Evolutionary conservation across 1,284 basidiomycete genomes (phyloP).

Genomic region (Trichosporon coremiiforme): DNA sequence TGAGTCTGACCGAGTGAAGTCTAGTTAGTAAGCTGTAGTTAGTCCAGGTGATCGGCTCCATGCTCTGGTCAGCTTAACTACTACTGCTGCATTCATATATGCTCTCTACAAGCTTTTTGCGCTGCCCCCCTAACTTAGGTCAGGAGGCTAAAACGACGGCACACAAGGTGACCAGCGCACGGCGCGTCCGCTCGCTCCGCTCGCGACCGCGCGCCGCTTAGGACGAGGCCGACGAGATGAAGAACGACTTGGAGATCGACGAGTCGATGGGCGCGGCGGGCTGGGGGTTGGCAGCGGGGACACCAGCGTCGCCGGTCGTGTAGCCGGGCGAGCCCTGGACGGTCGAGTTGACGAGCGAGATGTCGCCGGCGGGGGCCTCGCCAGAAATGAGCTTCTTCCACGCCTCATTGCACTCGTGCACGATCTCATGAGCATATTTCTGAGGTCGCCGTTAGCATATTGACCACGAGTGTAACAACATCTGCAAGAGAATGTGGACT

Average conservation of each 20-base stretch:
- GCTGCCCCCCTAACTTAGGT: neutral
- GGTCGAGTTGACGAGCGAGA: slow-evolving; percentile 70
- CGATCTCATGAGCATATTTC: slow-evolving; percentile 97
- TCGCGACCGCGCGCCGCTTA: slow-evolving; percentile 27
- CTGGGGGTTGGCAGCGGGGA: slow-evolving; percentile 79
- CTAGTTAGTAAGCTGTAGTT: neutral
- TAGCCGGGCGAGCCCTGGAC: slow-evolving; percentile 74
- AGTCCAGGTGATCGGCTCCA: no score
- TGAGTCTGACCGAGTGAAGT: slow-evolving; percentile 43
- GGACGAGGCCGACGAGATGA: slow-evolving; percentile 70
- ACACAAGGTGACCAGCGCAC: neutral
- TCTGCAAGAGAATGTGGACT: neutral
- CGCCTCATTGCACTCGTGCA: slow-evolving; percentile 98
- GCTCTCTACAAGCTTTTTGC: slow-evolving; percentile 14
- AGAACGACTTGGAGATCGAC: slow-evolving; percentile 67
- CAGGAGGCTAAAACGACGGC: neutral
- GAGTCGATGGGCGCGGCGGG: slow-evolving; percentile 84
- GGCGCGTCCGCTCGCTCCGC: neutral
- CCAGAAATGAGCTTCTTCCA: slow-evolving; percentile 93
- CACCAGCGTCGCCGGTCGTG: slow-evolving; percentile 64
- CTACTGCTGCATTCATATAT: slow-evolving; percentile 16
- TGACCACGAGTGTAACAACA: neutral
- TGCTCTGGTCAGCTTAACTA: neutral
- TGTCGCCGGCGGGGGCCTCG: slow-evolving; percentile 67
- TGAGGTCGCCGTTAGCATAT: neutral